Conservation (phyloP, 371 early-diverging fungal species). For the Choanephora cucurbitarum region DNA sequence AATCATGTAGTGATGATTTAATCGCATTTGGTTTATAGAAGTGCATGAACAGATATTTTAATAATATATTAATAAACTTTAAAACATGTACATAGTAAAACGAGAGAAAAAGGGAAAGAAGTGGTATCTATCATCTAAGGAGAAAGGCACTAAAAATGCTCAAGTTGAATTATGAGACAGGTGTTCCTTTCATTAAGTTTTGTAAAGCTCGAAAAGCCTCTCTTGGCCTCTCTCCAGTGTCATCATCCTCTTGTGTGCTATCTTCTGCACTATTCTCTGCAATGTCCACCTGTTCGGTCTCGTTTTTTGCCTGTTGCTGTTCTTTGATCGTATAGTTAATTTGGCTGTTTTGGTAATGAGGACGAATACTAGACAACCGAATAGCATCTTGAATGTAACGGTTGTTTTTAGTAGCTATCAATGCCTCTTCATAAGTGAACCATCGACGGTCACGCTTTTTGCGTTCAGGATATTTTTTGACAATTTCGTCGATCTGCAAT, state of each 20-base stretch:
- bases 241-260: not conserved
- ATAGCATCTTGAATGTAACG: constrained; percentile 63
- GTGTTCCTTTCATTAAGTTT: constrained; percentile 15
- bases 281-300: not conserved
- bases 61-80: too few relatives aligned
- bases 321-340: too few relatives aligned
- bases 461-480: constrained; percentile 62
- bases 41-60: too few relatives aligned
- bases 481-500: constrained; percentile 57
- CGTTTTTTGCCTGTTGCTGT: not conserved
- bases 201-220: constrained; percentile 17
- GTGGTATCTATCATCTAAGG: too few relatives aligned
- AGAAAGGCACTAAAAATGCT: too few relatives aligned
- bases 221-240: constrained; percentile 5
- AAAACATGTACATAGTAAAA: too few relatives aligned
- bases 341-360: constrained; percentile 1
- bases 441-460: constrained; percentile 63
- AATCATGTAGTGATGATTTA: too few relatives aligned
- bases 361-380: constrained; percentile 39
- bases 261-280: not conserved
- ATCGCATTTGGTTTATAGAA: too few relatives aligned
- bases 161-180: not conserved
- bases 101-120: too few relatives aligned
- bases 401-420: constrained; percentile 41
- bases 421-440: constrained; percentile 67